These are phyloP conservation scores for Mrakia hoshinonis DNA, from an alignment of 768 basidiomycete species.

Conservation along the genomic window DNA sequence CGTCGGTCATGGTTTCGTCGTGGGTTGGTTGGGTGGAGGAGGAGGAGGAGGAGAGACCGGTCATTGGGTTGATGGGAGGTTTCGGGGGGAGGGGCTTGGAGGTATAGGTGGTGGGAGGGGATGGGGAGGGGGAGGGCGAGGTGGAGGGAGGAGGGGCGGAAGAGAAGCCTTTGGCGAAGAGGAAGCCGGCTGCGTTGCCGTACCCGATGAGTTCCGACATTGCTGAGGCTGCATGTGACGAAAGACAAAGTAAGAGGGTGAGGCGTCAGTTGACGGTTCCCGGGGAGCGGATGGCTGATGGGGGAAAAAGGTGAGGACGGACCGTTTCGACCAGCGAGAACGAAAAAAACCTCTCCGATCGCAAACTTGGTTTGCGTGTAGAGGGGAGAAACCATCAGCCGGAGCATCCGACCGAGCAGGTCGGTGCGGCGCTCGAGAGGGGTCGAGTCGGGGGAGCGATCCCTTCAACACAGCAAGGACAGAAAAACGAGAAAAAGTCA, in stretches of 20 bases:
- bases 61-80: slow-evolving; percentile 65
- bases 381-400: slow-evolving; percentile 59
- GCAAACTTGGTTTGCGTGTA: slow-evolving; percentile 63
- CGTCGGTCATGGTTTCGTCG: slow-evolving; percentile 63
- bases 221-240: slow-evolving; percentile 48
- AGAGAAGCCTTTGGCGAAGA: slow-evolving; percentile 77
- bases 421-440: slow-evolving; percentile 67
- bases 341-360: slow-evolving; percentile 78
- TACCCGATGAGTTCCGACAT: slow-evolving; percentile 80
- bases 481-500: background rate
- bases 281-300: background rate
- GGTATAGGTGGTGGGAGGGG: background rate
- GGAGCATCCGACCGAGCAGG: slow-evolving; percentile 67
- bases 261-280: background rate
- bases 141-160: slow-evolving; percentile 9
- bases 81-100: background rate
- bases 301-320: slow-evolving; percentile 23
- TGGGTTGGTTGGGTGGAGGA: slow-evolving; percentile 36
- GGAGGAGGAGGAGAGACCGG: slow-evolving; percentile 50
- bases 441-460: slow-evolving; percentile 52
- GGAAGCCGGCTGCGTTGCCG: slow-evolving; percentile 87
- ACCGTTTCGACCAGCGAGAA: slow-evolving; percentile 72
- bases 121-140: background rate
- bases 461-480: slow-evolving; percentile 40
- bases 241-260: background rate